Percentiles rank a stretch among this genome's conserved stretches.
These are phyloP conservation scores for Macrolepiota dolichaula DNA, from an alignment of 768 basidiomycete species.

Conservation along the genomic window DNA sequence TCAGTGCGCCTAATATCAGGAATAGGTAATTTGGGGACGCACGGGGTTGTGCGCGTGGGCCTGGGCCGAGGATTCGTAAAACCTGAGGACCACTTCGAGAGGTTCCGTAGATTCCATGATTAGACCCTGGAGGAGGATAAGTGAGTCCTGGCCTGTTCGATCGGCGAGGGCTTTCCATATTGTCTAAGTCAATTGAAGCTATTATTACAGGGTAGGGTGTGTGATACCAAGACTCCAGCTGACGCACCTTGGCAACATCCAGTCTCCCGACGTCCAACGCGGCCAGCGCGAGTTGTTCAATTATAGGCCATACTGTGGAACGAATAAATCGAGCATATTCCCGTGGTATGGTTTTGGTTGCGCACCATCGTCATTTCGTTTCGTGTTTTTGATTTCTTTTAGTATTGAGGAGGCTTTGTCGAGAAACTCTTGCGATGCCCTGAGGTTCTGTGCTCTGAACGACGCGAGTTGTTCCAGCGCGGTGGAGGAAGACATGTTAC, in stretches of 20 bases:
- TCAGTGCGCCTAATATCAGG: slow-evolving; percentile 2
- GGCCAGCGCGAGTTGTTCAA: slow-evolving; percentile 79
- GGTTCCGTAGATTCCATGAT: slow-evolving; percentile 68
- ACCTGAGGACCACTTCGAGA: slow-evolving; percentile 53
- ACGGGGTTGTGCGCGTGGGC: slow-evolving; percentile 72
- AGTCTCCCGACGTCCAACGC: slow-evolving; percentile 71
- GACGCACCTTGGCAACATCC: slow-evolving; percentile 70
- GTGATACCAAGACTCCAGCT: neutral
- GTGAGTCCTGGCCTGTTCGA: slow-evolving; percentile 51
- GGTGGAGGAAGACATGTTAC: slow-evolving; percentile 40
- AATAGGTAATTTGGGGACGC: slow-evolving; percentile 25
- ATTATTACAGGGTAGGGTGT: neutral
- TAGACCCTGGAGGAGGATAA: slow-evolving; percentile 75
- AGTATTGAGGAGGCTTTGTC: slow-evolving; percentile 50
- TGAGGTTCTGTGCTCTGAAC: slow-evolving; percentile 47
- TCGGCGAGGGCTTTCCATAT: slow-evolving; percentile 10
- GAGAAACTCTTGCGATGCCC: slow-evolving; percentile 59
- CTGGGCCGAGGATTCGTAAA: slow-evolving; percentile 63
- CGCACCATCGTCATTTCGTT: slow-evolving; percentile 58
- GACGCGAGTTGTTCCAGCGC: slow-evolving; percentile 52
- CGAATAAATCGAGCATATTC: neutral
- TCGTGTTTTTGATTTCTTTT: slow-evolving; percentile 36
- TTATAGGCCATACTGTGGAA: slow-evolving; percentile 68
- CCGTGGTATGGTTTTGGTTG: neutral
- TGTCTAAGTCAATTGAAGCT: neutral